phyloP scores from a whole-genome alignment of 2,329 filamentous ascomycete species.

The Clarireedia hainanense region DNA sequence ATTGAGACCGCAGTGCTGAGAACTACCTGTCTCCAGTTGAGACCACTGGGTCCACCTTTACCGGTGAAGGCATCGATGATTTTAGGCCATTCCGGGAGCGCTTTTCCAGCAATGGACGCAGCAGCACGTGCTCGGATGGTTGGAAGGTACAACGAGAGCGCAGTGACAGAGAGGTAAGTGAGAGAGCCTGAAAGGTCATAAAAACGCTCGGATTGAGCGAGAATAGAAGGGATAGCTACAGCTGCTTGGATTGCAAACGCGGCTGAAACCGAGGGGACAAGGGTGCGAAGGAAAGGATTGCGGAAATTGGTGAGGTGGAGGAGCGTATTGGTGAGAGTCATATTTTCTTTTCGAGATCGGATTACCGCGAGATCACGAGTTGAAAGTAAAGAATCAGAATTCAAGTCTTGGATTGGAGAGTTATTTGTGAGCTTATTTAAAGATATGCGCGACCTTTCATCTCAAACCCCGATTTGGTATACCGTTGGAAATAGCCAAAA shows the following conservation, averaged over 20 bases:
- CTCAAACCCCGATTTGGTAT: no score
- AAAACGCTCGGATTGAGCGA: slow-evolving; percentile 54
- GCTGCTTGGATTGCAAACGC: slow-evolving; percentile 56
- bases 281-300: slow-evolving; percentile 52
- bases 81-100: slow-evolving; percentile 38
- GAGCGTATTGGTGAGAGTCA: slow-evolving; percentile 36
- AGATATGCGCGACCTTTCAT: no score
- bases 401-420: not conserved
- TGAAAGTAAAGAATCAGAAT: not conserved
- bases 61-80: slow-evolving; percentile 38
- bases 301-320: slow-evolving; percentile 54
- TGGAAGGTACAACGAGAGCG: slow-evolving; percentile 43
- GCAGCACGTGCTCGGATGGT: slow-evolving; percentile 46
- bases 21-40: slow-evolving; percentile 56
- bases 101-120: slow-evolving; percentile 33
- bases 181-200: slow-evolving; percentile 61
- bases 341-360: slow-evolving; percentile 10
- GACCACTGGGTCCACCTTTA: slow-evolving; percentile 32
- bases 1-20: slow-evolving; percentile 47
- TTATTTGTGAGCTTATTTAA: no score
- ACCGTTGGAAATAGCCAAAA: no score
- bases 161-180: slow-evolving; percentile 40
- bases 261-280: slow-evolving; percentile 53
- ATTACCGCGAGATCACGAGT: not conserved
- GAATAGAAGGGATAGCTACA: slow-evolving; percentile 54